Percentiles rank a stretch among this genome's conserved stretches.
These are phyloP conservation scores for Omphalotus guepiniiformis DNA, from an alignment of 768 basidiomycete species.

Conservation along the genomic window DNA sequence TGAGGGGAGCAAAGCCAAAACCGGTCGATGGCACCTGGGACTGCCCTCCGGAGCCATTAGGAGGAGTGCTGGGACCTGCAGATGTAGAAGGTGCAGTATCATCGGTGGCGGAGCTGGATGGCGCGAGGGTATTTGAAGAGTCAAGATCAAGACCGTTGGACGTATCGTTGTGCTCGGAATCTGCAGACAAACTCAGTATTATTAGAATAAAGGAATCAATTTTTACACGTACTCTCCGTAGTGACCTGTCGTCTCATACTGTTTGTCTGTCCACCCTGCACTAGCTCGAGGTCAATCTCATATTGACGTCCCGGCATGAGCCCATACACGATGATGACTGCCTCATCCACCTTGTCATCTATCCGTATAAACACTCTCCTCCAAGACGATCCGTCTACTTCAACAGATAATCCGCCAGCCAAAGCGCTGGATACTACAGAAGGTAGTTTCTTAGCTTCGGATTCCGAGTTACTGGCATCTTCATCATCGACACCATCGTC, in stretches of 20 bases:
- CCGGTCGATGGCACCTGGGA: conserved; percentile 14
- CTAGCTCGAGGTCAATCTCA: conserved; percentile 80
- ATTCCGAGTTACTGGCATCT: conserved; percentile 9
- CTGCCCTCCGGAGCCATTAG: conserved; percentile 22
- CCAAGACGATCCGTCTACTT: conserved; percentile 78
- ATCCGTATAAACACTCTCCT: conserved; percentile 74
- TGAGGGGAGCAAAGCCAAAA: conserved; percentile 31
- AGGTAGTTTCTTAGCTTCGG: conserved; percentile 22
- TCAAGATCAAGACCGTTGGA: conserved; percentile 1
- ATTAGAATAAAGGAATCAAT: background rate
- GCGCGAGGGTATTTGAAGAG: background rate
- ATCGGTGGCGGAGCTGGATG: background rate
- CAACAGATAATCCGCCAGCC: conserved; percentile 70
- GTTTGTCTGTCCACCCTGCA: conserved; percentile 50
- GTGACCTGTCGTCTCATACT: conserved; percentile 59
- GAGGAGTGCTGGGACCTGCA: conserved; percentile 25
- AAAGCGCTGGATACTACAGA: conserved; percentile 63
- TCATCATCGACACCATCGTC: conserved; percentile 30
- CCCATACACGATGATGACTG: conserved; percentile 87
- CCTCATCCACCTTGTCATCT: conserved; percentile 80
- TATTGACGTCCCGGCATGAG: conserved; percentile 87
- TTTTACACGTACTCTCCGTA: conserved; percentile 48
- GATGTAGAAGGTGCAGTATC: conserved; percentile 29
- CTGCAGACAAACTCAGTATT: background rate
- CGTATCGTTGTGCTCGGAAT: conserved; percentile 20